Evolutionary conservation across 2,329 filamentous ascomycete genomes (phyloP).

Genomic region (Aureobasidium mangrovei): DNA sequence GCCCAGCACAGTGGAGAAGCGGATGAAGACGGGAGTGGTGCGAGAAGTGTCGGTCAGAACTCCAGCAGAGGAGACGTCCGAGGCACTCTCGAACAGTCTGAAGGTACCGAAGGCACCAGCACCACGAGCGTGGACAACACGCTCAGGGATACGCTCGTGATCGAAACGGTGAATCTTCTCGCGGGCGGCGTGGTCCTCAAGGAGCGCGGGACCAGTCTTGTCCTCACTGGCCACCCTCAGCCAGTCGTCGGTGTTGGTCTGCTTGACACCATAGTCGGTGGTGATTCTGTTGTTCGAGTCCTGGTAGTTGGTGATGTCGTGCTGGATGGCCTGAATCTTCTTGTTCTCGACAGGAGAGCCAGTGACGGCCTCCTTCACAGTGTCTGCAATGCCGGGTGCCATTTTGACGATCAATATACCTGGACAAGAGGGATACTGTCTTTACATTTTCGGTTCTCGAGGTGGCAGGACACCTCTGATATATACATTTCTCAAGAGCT

Average conservation of each 20-base stretch:
- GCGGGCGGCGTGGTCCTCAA: conserved; percentile 64
- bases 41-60: conserved; percentile 60
- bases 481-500: too few species aligned
- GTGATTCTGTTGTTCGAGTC: conserved; percentile 53
- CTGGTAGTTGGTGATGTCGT: conserved; percentile 50
- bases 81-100: conserved; percentile 54
- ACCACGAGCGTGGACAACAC: conserved; percentile 59
- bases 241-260: conserved; percentile 70
- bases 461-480: not conserved
- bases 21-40: conserved; percentile 58
- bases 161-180: conserved; percentile 76
- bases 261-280: conserved; percentile 67
- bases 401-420: not conserved
- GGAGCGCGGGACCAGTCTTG: conserved; percentile 54
- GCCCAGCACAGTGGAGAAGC: conserved; percentile 71
- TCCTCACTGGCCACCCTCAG: conserved; percentile 55
- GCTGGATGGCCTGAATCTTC: conserved; percentile 55
- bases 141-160: conserved; percentile 61
- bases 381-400: conserved; percentile 8
- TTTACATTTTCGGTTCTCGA: not conserved
- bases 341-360: conserved; percentile 24
- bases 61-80: conserved; percentile 54
- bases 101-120: conserved; percentile 59
- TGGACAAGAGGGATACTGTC: not conserved
- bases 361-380: conserved; percentile 24